Conservation (phyloP, 768 basidiomycete species). For the Tylopilus balloui region DNA sequence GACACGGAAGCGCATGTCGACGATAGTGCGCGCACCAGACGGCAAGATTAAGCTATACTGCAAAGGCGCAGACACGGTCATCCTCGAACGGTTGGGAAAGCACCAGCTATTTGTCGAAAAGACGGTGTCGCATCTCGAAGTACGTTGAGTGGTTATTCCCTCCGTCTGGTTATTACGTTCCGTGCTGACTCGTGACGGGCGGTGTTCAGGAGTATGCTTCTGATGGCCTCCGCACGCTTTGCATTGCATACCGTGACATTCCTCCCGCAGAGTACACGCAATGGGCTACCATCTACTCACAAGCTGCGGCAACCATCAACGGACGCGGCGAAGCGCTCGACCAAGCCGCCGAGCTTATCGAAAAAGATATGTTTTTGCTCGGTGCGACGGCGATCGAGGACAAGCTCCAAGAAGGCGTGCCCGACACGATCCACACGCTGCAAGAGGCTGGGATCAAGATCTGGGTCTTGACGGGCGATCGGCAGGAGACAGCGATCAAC, state of each 20-base stretch:
- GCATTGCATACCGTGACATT: constrained; percentile 90
- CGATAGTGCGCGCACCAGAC: constrained; percentile 79
- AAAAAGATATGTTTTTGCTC: constrained; percentile 87
- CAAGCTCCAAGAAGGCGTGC: constrained; percentile 97
- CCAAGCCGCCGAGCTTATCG: constrained; percentile 91
- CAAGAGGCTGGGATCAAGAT: constrained; percentile 99
- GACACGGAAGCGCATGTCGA: constrained; percentile 97
- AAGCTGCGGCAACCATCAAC: constrained; percentile 92
- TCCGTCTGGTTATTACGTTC: background rate
- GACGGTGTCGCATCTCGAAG: constrained; percentile 89
- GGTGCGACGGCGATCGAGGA: constrained; percentile 99
- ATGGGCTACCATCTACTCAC: constrained; percentile 84
- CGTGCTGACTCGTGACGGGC: background rate
- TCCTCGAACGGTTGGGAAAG: constrained; percentile 85
- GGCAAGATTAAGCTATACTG: constrained; percentile 93
- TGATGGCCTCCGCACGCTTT: constrained; percentile 94
- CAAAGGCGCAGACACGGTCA: constrained; percentile 98
- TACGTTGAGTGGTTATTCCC: constrained; percentile 27
- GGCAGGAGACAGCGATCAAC: constrained; percentile 99
- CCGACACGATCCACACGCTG: constrained; percentile 94
- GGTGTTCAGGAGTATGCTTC: constrained; percentile 98
- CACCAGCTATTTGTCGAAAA: constrained; percentile 81
- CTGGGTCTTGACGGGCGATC: constrained; percentile 97
- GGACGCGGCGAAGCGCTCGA: constrained; percentile 95
- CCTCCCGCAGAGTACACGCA: constrained; percentile 85